Evolutionary conservation across 2,329 filamentous ascomycete genomes (phyloP), one percentile per base, ranked within the genome.

Genomic region (Ophidiomyces ophidiicola): DNA sequence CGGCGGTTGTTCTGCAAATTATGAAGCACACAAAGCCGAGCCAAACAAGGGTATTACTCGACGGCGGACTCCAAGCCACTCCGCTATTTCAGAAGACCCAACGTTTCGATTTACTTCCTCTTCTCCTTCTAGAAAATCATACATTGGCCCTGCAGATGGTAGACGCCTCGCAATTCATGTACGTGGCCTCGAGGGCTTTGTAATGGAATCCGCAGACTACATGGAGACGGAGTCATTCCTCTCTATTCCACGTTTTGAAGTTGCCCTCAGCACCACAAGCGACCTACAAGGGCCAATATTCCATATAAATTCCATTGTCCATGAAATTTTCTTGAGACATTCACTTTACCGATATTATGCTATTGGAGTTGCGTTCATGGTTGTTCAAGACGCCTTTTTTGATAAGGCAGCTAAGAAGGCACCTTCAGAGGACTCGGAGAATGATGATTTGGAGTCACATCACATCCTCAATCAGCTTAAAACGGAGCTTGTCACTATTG

Each of bases 281-380:
- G 90, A 98, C 57, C 75, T 75, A 20, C 83, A 93, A 52, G 88
- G 87, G 0, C 82, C 86, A 0, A 70, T 94, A 4, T 83, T 94
- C 53, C 85, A 96, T 54, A 63, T 96, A 30, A 85, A 92, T 48
- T 82, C 84, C 0, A 75, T 82, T 37, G 72, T 90, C 14, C 80
- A 81, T 48, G 84, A 82, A 4, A 63, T 98, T 1, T 76, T 83
- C 44, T 54, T 93, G 5, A 81, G 92, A 36, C 96, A 96, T 55
- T 98, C 92, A 0, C 71, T 98, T 0, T 94, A 92, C 57, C 80
- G 87, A 3, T 87, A 94, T 55, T 98, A 94, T 54, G 81, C 87
- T 0, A 71, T 92, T 18, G 82, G 85, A 1, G 77, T 96, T 44
- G 90, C 88, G 6, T 66, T 72, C 17, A 78, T 78, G 54, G 83